Percentiles rank a stretch among this genome's conserved stretches.
Conservation (phyloP, 331 rosid species). For the Telfairia occidentalis region DNA sequence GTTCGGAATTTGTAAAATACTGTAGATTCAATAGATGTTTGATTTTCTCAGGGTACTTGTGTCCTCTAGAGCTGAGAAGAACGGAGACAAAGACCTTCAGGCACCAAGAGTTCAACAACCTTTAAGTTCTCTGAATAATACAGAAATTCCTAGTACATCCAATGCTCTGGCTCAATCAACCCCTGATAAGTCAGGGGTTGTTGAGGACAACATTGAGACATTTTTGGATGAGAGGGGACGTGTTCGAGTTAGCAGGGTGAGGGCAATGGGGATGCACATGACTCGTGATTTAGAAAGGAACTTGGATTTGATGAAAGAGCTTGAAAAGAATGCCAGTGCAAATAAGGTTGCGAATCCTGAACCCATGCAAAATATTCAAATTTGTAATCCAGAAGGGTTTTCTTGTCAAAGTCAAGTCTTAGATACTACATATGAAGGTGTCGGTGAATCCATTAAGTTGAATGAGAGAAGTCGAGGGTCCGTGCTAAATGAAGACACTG, state of each 20-base stretch:
- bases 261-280: slow-evolving; percentile 96
- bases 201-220: slow-evolving; percentile 64
- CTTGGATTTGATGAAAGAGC: slow-evolving; percentile 88
- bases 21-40: not conserved
- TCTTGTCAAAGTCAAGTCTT: slow-evolving; percentile 23
- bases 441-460: slow-evolving; percentile 25
- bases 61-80: slow-evolving; percentile 37
- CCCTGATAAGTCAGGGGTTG: slow-evolving; percentile 25
- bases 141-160: slow-evolving; percentile 28
- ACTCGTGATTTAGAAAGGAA: slow-evolving; percentile 89
- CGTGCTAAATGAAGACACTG: slow-evolving; percentile 25
- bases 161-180: slow-evolving; percentile 26
- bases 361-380: slow-evolving; percentile 17
- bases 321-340: slow-evolving; percentile 42
- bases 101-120: slow-evolving; percentile 13
- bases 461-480: slow-evolving; percentile 24
- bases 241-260: slow-evolving; percentile 69
- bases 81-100: slow-evolving; percentile 32
- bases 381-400: slow-evolving; percentile 17
- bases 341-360: slow-evolving; percentile 20
- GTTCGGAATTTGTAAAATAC: not conserved
- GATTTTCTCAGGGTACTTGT: slow-evolving; percentile 50
- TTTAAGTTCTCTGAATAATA: slow-evolving; percentile 27
- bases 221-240: slow-evolving; percentile 75
- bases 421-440: slow-evolving; percentile 19